phyloP scores from a whole-genome alignment of 1,139 yeast species.

The Saccharomyces hybrid region DNA sequence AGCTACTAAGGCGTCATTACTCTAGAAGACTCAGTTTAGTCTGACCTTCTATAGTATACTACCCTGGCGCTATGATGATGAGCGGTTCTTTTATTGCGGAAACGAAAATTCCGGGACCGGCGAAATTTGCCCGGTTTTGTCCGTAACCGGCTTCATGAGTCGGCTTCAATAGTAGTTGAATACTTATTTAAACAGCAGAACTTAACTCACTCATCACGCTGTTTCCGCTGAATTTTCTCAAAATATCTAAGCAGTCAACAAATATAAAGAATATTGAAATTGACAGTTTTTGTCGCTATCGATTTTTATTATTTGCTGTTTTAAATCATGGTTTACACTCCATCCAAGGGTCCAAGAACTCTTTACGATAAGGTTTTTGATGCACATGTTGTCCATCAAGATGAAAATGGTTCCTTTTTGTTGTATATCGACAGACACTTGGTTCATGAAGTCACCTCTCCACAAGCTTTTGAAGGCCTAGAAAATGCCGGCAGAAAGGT shows the following conservation, averaged over 20 bases:
- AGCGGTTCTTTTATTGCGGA: neutral
- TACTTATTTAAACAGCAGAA: neutral
- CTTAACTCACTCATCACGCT: neutral
- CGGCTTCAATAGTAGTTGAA: neutral
- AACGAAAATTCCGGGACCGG: neutral
- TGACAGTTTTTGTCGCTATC: neutral
- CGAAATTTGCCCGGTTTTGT: neutral
- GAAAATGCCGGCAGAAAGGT: constrained; percentile 79
- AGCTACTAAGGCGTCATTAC: neutral
- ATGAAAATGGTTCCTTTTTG: constrained; percentile 74
- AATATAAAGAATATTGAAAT: neutral
- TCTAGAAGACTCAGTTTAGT: neutral
- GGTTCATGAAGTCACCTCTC: constrained; percentile 97
- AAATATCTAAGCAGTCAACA: neutral
- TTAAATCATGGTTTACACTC: constrained; percentile 29
- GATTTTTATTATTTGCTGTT: neutral
- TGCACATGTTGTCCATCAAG: constrained; percentile 86
- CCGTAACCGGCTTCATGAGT: neutral
- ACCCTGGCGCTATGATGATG: neutral
- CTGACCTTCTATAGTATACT: neutral
- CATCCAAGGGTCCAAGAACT: constrained; percentile 47
- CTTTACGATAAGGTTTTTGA: constrained; percentile 93
- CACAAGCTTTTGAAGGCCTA: constrained; percentile 96
- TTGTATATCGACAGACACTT: constrained; percentile 92
- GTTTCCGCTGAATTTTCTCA: neutral